A percentile compares a stretch with the other conserved stretches of the same genome.
phyloP scores from a whole-genome alignment of 2,329 filamentous ascomycete genomes.

The Curvularia sp. region DNA sequence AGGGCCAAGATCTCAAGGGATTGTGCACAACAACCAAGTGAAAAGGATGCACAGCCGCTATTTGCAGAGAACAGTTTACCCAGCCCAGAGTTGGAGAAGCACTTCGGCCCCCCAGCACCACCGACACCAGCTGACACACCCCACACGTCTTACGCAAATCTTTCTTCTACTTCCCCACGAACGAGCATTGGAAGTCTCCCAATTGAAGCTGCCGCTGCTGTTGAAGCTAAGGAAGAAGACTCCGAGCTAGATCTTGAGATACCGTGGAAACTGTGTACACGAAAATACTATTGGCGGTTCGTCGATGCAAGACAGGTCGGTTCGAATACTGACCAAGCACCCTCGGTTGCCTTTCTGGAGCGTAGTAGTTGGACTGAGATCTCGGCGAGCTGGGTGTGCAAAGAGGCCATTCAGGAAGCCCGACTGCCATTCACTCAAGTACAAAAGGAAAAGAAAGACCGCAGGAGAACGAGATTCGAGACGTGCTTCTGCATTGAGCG shows the following conservation, averaged over 20 bases:
- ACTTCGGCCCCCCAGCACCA: slow-evolving; percentile 31
- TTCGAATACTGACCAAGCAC: slow-evolving; percentile 38
- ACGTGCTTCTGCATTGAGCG: slow-evolving; percentile 46
- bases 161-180: slow-evolving; percentile 33
- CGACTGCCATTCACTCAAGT: slow-evolving; percentile 40
- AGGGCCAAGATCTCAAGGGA: slow-evolving; percentile 21
- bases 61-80: slow-evolving; percentile 37
- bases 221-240: slow-evolving; percentile 43
- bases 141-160: slow-evolving; percentile 25
- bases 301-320: slow-evolving; percentile 42
- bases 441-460: slow-evolving; percentile 43
- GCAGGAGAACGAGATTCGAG: slow-evolving; percentile 44
- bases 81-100: slow-evolving; percentile 29
- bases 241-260: slow-evolving; percentile 44
- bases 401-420: slow-evolving; percentile 47
- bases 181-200: slow-evolving; percentile 38
- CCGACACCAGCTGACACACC: slow-evolving; percentile 40
- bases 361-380: slow-evolving; percentile 47
- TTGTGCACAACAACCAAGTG: slow-evolving; percentile 20
- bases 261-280: slow-evolving; percentile 46
- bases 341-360: slow-evolving; percentile 39
- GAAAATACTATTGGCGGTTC: slow-evolving; percentile 45
- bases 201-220: slow-evolving; percentile 40
- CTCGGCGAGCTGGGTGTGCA: slow-evolving; percentile 48
- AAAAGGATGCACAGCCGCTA: slow-evolving; percentile 36